Evolutionary conservation across 441 rosid species (phyloP).

Genomic region (Omphalea diandra): DNA sequence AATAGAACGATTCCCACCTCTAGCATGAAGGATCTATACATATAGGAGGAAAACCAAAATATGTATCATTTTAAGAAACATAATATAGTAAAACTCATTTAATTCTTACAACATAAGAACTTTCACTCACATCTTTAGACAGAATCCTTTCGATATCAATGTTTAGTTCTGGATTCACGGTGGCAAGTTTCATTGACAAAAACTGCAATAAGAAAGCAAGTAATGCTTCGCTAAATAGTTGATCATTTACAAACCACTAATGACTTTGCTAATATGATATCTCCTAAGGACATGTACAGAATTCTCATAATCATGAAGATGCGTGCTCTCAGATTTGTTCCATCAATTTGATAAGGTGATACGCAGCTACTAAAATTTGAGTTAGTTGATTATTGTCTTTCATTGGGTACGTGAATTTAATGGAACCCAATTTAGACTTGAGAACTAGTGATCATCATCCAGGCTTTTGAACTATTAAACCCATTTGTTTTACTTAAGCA

Average conservation of each 20-base stretch:
- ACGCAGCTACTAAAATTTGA: background rate
- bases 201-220: conserved; percentile 52
- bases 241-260: conserved; percentile 1
- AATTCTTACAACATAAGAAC: background rate
- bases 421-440: conserved; percentile 1
- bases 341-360: background rate
- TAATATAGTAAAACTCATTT: conserved; percentile 10
- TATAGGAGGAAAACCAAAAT: conserved; percentile 20
- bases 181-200: conserved; percentile 93
- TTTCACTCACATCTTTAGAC: conserved; percentile 73
- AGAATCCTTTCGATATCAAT: conserved; percentile 71
- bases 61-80: conserved; percentile 19
- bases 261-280: background rate
- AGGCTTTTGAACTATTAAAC: too few species aligned
- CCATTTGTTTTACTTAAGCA: too few species aligned
- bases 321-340: conserved; percentile 8
- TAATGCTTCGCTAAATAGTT: conserved; percentile 11
- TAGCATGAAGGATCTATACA: conserved; percentile 65
- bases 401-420: background rate
- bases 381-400: background rate
- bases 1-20: conserved; percentile 41
- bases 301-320: background rate
- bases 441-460: too few species aligned
- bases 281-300: background rate
- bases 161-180: conserved; percentile 87